phyloP scores from a whole-genome alignment of 208 protist species.

The Trichomonas tenax region DNA sequence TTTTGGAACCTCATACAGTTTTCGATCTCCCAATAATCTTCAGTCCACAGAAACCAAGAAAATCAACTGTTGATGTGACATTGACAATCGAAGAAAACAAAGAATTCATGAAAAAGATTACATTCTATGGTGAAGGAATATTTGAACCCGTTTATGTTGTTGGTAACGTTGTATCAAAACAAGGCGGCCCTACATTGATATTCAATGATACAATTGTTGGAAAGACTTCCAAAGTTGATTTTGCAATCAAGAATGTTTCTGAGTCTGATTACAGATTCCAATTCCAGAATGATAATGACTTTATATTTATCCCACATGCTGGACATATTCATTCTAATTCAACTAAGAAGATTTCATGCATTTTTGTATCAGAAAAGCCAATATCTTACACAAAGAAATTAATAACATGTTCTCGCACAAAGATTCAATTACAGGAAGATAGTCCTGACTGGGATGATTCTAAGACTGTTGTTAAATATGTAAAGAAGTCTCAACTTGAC shows the following conservation, averaged over 20 bases:
- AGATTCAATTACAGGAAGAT: background rate
- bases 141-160: background rate
- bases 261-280: background rate
- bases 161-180: background rate
- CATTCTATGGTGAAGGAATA: background rate
- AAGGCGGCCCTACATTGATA: background rate
- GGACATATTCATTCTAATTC: background rate
- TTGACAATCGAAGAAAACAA: background rate
- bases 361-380: background rate
- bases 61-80: background rate
- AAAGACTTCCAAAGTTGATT: background rate
- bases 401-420: background rate
- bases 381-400: background rate
- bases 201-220: background rate
- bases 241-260: background rate
- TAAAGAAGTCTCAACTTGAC: background rate
- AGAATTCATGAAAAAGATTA: background rate
- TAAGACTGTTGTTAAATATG: background rate
- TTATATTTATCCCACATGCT: background rate
- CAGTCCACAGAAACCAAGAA: background rate
- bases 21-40: background rate
- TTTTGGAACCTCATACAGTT: background rate
- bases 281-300: background rate
- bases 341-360: background rate
- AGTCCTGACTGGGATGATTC: constrained; percentile 11